A percentile compares a stretch with the other conserved stretches of the same genome.
phyloP scores from a whole-genome alignment of 2,329 filamentous ascomycete genomes.

The Apiospora pterosperma region DNA sequence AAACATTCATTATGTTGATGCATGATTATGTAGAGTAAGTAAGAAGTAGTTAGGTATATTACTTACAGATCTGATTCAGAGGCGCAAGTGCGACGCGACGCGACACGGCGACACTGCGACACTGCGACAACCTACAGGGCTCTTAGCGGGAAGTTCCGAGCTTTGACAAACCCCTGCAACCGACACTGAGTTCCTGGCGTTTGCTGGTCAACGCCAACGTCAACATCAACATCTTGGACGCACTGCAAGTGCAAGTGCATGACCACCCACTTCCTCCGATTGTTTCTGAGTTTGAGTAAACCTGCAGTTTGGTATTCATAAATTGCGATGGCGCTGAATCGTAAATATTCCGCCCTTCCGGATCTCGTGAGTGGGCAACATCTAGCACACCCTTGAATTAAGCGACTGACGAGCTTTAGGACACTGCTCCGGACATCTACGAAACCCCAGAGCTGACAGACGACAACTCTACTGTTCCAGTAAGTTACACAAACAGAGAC shows the following conservation, averaged over 20 bases:
- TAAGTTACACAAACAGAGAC: conserved; percentile 37
- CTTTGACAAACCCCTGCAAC: neutral
- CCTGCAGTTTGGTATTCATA: neutral
- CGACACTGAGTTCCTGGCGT: neutral
- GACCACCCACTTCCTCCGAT: neutral
- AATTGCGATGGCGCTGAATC: conserved; percentile 65
- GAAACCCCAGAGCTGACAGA: conserved; percentile 92
- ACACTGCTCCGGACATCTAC: conserved; percentile 91
- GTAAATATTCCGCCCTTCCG: conserved; percentile 79
- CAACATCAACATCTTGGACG: neutral
- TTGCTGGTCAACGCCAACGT: neutral
- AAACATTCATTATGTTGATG: neutral
- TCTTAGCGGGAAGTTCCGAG: neutral
- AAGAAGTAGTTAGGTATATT: too few species aligned
- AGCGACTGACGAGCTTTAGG: conserved; percentile 46
- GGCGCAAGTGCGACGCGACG: neutral
- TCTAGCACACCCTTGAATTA: neutral
- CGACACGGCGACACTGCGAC: too few species aligned
- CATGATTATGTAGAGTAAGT: neutral
- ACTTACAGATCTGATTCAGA: neutral
- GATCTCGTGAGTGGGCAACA: conserved; percentile 58
- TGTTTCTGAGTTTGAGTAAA: neutral
- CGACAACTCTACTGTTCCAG: conserved; percentile 80
- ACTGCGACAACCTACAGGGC: too few species aligned
- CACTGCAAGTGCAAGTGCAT: neutral